Evolutionary conservation across 2,329 filamentous ascomycete species (phyloP).

Genomic region (Elsinoe perseae): DNA sequence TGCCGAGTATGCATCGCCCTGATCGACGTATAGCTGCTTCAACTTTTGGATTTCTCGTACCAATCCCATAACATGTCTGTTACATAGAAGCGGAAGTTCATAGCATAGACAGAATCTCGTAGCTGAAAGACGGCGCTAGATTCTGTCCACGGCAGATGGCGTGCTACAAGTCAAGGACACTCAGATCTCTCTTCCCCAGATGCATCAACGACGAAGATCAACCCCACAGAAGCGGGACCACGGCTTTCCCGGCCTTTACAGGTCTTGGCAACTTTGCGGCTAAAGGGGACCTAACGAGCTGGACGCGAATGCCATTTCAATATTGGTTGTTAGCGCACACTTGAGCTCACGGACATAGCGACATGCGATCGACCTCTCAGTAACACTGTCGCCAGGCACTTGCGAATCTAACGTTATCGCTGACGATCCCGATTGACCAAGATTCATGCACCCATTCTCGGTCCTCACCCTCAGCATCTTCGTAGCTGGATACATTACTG

Average conservation of each 20-base stretch:
- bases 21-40: not conserved
- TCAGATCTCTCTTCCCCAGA: not conserved
- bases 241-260: constrained; percentile 3
- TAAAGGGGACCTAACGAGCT: constrained; percentile 2
- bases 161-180: not conserved
- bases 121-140: not conserved
- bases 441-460: constrained; percentile 94
- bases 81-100: not conserved
- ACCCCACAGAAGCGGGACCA: not conserved
- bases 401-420: not conserved
- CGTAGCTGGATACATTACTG: constrained; percentile 98
- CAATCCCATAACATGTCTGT: not conserved
- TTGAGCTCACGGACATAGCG: not conserved
- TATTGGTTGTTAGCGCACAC: not conserved
- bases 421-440: not conserved
- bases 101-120: not conserved
- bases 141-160: not conserved
- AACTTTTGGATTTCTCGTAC: not conserved
- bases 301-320: not conserved
- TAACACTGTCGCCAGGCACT: not conserved
- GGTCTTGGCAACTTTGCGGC: constrained; percentile 11
- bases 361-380: not conserved
- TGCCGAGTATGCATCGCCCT: constrained; percentile 3
- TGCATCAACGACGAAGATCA: not conserved
- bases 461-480: constrained; percentile 94